Evolutionary conservation across 257 asterid genomes (phyloP).

Genomic region (Nicotiana paniculata): DNA sequence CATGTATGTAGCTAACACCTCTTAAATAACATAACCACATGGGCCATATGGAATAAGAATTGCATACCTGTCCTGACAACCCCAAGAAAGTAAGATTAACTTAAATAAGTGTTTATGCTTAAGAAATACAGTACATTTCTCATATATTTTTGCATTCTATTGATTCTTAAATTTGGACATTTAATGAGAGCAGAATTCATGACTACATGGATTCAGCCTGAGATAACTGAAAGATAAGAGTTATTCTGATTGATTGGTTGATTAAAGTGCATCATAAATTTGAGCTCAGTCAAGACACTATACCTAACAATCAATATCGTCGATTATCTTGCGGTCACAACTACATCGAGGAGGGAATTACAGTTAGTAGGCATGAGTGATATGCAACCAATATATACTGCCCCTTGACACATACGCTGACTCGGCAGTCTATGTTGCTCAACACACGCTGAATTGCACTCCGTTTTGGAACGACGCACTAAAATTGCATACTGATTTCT

Average conservation of each 20-base stretch:
- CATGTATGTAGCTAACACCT: background rate
- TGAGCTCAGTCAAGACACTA: conserved; percentile 75
- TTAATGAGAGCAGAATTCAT: conserved; percentile 45
- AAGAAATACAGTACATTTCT: background rate
- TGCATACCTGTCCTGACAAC: background rate
- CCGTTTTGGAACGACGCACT: conserved; percentile 82
- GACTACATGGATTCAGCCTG: conserved; percentile 68
- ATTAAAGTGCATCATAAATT: conserved; percentile 77
- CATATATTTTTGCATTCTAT: background rate
- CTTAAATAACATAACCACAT: conserved; percentile 20
- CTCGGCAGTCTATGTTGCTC: conserved; percentile 81
- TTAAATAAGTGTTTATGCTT: background rate
- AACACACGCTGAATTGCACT: conserved; percentile 40
- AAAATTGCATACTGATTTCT: conserved; percentile 58
- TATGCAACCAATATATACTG: conserved; percentile 39
- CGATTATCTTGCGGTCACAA: conserved; percentile 54
- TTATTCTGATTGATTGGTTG: conserved; percentile 79
- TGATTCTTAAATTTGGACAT: background rate
- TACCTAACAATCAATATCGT: conserved; percentile 72
- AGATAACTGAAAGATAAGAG: conserved; percentile 72
- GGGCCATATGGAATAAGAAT: conserved; percentile 10
- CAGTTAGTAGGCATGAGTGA: conserved; percentile 78
- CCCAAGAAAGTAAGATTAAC: background rate
- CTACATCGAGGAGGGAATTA: conserved; percentile 51
- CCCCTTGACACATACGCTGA: conserved; percentile 80